Percentiles rank a stretch among this genome's conserved stretches.
Evolutionary conservation across 352 stramenopile genomes (phyloP).

Genomic region (Globisporangium cylindrosporum): DNA sequence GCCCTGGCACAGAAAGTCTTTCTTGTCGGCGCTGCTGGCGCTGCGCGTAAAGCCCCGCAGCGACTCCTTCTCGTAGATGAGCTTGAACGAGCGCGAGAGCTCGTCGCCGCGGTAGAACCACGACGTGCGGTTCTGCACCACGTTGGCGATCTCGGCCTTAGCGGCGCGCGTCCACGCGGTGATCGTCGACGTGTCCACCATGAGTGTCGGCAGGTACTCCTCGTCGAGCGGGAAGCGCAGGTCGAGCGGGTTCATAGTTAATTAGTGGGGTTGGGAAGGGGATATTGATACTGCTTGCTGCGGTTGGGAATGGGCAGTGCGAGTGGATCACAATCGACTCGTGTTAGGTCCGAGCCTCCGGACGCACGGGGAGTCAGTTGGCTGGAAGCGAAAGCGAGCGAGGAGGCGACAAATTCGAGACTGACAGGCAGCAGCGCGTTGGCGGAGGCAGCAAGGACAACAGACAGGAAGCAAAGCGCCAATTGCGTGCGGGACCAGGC

Average conservation of each 20-base stretch:
- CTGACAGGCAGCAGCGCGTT: neutral
- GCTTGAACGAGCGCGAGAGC: slow-evolving; percentile 29
- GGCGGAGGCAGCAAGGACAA: neutral
- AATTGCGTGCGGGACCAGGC: neutral
- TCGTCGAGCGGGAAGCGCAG: slow-evolving; percentile 15
- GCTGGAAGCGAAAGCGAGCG: neutral
- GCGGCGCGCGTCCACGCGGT: slow-evolving; percentile 29
- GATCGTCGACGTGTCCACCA: slow-evolving; percentile 16
- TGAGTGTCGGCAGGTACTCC: slow-evolving; percentile 7
- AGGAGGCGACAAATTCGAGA: slow-evolving; percentile 6
- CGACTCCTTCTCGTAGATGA: slow-evolving; percentile 27
- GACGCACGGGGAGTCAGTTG: too few relatives aligned
- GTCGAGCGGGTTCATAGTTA: slow-evolving; percentile 13
- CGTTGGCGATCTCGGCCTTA: slow-evolving; percentile 31
- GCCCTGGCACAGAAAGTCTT: slow-evolving; percentile 31
- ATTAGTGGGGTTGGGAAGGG: too few relatives aligned
- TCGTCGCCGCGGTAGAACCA: slow-evolving; percentile 42
- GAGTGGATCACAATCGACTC: neutral
- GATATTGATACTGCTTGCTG: neutral
- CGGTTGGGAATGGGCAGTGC: neutral
- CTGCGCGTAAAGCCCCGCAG: slow-evolving; percentile 29
- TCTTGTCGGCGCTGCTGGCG: slow-evolving; percentile 24
- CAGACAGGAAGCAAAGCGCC: neutral
- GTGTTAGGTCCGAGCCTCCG: neutral
- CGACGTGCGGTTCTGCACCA: slow-evolving; percentile 31